A percentile compares a stretch with the other conserved stretches of the same genome.
Conservation (phyloP, 1,139 yeast species). For the Yamadazyma jaroonii region DNA sequence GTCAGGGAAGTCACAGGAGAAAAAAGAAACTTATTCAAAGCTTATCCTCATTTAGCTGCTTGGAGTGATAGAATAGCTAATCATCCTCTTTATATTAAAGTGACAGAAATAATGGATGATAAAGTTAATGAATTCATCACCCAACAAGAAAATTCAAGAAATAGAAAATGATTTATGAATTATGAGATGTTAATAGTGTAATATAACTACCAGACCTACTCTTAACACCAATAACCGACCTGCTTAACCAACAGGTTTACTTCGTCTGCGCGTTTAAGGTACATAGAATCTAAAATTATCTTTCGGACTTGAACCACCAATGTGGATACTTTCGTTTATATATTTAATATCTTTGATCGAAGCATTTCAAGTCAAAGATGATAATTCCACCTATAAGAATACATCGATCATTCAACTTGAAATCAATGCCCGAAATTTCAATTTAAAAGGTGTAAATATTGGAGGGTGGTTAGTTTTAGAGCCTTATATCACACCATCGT, state of each 20-base stretch:
- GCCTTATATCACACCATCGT: slow-evolving; percentile 79
- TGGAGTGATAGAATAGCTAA: slow-evolving; percentile 36
- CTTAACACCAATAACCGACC: too few species aligned
- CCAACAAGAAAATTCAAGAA: slow-evolving; percentile 5
- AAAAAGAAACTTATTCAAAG: slow-evolving; percentile 28
- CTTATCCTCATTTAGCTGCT: slow-evolving; percentile 27
- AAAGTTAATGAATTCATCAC: slow-evolving; percentile 18
- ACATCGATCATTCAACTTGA: slow-evolving; percentile 6
- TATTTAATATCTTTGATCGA: not conserved
- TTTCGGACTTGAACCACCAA: not conserved
- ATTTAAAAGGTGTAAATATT: slow-evolving; percentile 68
- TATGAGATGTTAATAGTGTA: slow-evolving; percentile 2
- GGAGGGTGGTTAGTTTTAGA: slow-evolving; percentile 95
- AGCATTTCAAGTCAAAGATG: not conserved
- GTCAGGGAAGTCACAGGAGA: slow-evolving; percentile 34
- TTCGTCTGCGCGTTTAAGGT: too few species aligned
- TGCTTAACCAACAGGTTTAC: too few species aligned
- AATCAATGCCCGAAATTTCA: slow-evolving; percentile 12
- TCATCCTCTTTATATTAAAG: slow-evolving; percentile 29
- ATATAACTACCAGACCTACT: too few species aligned
- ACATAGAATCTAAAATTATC: not conserved
- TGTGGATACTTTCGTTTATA: not conserved
- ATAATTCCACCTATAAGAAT: slow-evolving; percentile 1
- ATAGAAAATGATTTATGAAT: not conserved
- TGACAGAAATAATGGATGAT: slow-evolving; percentile 30